Conservation (phyloP, 345 rosid genomes). For the Salix dunnii region DNA sequence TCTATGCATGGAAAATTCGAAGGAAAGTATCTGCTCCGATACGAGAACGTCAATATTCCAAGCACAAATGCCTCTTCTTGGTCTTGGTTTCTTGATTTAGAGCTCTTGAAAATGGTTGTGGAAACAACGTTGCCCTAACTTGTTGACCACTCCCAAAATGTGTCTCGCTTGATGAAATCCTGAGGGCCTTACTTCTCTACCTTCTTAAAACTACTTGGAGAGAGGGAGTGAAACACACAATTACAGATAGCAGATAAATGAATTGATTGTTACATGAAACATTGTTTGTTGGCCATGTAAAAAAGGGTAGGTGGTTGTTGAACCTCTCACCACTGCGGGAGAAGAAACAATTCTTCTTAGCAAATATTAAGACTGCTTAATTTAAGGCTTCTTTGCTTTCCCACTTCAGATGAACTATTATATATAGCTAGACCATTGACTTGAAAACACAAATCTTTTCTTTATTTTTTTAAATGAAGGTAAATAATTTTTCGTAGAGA, state of each 20-base stretch:
- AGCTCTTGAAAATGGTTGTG: slow-evolving; percentile 11
- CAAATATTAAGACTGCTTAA: slow-evolving; percentile 7
- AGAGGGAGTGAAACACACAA: neutral
- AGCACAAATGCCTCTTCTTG: slow-evolving; percentile 3
- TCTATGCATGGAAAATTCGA: neutral
- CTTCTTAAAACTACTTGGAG: neutral
- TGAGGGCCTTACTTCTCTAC: neutral
- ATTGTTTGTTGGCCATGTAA: slow-evolving; percentile 37
- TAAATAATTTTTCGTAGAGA: neutral
- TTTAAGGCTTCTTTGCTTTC: slow-evolving; percentile 1
- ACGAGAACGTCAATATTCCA: neutral
- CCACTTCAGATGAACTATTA: neutral
- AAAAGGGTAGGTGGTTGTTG: slow-evolving; percentile 75
- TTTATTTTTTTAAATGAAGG: neutral
- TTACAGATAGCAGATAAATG: slow-evolving; percentile 21
- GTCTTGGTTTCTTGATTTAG: neutral
- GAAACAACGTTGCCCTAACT: neutral
- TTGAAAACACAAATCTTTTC: neutral
- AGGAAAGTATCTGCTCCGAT: neutral
- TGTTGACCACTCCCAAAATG: slow-evolving; percentile 7
- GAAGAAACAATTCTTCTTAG: slow-evolving; percentile 19
- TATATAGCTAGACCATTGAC: neutral
- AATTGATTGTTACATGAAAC: slow-evolving; percentile 54
- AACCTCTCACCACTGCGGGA: slow-evolving; percentile 33
- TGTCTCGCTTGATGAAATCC: slow-evolving; percentile 1